phyloP scores from a whole-genome alignment of 1,284 basidiomycete genomes.

The Inonotus hispidus region DNA sequence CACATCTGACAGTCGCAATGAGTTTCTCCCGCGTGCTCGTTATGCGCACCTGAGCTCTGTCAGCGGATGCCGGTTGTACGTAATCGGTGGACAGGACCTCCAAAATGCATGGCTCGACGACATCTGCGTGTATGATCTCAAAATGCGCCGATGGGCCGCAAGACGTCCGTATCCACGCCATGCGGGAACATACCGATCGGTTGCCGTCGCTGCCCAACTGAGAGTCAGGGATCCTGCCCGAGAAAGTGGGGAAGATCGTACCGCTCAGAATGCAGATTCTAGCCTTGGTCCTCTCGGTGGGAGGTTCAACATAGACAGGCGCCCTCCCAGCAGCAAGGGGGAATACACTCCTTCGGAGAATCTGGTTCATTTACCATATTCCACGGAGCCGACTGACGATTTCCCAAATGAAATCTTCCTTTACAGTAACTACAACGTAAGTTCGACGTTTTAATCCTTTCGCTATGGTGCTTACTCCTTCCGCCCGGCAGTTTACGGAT shows the following conservation, averaged over 20 bases:
- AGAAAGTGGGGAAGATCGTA: constrained; percentile 31
- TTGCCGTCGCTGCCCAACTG: constrained; percentile 69
- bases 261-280: neutral
- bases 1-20: neutral
- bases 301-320: constrained; percentile 48
- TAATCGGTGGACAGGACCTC: constrained; percentile 92
- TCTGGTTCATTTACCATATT: constrained; percentile 70
- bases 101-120: constrained; percentile 91
- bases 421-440: constrained; percentile 86
- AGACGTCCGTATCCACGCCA: constrained; percentile 79
- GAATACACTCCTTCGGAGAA: constrained; percentile 53
- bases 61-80: constrained; percentile 77
- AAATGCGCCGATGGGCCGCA: constrained; percentile 68
- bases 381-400: constrained; percentile 62
- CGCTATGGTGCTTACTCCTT: neutral
- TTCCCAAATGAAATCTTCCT: constrained; percentile 75
- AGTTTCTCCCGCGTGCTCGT: constrained; percentile 64
- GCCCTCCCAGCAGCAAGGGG: constrained; percentile 28
- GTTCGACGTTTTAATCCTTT: constrained; percentile 24
- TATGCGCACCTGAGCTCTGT: constrained; percentile 90
- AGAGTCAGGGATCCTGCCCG: constrained; percentile 66
- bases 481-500: constrained; percentile 64
- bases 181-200: constrained; percentile 89
- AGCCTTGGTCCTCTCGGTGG: constrained; percentile 49
- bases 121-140: constrained; percentile 81